A percentile compares a stretch with the other conserved stretches of the same genome.
phyloP scores from a whole-genome alignment of 2,329 filamentous ascomycete species.

The Cladosporium sp. region DNA sequence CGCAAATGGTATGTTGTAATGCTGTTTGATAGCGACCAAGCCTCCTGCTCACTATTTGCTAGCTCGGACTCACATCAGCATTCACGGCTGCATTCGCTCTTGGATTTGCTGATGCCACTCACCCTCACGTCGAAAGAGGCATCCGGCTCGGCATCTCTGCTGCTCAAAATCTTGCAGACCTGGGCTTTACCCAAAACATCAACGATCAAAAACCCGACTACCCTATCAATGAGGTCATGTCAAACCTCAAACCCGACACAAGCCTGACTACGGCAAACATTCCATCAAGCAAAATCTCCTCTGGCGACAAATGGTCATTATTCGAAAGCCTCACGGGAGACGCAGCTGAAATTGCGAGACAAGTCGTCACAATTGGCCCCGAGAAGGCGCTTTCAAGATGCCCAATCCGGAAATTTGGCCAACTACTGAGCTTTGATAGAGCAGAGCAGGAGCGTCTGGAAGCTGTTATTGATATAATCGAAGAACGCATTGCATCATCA shows the following conservation, averaged over 20 bases:
- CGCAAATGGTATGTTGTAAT: constrained; percentile 6
- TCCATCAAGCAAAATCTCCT: constrained; percentile 29
- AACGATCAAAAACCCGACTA: constrained; percentile 26
- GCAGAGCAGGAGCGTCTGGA: constrained; percentile 29
- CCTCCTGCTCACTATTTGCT: constrained; percentile 8
- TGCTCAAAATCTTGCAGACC: constrained; percentile 21
- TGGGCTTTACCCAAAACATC: constrained; percentile 24
- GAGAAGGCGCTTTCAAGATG: constrained; percentile 28
- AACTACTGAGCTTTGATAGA: constrained; percentile 27
- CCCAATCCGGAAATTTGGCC: constrained; percentile 24
- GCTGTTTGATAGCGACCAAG: neutral
- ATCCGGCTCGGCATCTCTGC: constrained; percentile 28
- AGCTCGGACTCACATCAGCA: constrained; percentile 28
- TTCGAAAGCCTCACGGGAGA: constrained; percentile 31
- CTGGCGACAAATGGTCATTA: constrained; percentile 32
- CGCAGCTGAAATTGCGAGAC: constrained; percentile 29
- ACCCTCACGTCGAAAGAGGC: constrained; percentile 25
- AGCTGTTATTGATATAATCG: constrained; percentile 26
- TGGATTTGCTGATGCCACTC: constrained; percentile 27
- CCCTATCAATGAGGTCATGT: constrained; percentile 24
- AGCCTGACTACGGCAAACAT: constrained; percentile 26
- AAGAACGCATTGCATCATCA: constrained; percentile 24
- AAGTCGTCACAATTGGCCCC: constrained; percentile 27
- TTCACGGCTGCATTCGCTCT: constrained; percentile 32
- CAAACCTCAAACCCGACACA: constrained; percentile 21